Evolutionary conservation across 129 eudicot genomes (phyloP), one percentile per base, ranked within the genome.

Genomic region (Lactuca saligna): DNA sequence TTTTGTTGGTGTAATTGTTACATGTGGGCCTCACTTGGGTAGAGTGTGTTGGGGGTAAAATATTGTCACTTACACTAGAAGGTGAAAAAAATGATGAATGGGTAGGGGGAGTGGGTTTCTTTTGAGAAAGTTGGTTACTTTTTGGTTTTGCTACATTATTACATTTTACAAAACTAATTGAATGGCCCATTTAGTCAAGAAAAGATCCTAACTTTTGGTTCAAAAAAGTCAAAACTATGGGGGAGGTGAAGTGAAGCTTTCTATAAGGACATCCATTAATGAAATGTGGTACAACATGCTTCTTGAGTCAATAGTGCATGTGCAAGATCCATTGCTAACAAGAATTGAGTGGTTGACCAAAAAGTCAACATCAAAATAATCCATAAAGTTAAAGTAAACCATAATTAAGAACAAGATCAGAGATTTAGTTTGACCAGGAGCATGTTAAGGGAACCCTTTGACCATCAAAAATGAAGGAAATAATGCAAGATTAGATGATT

Each of bases 231-330:
- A 85, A 87, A 87, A 48, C 63, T 42, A 65, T 61, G 68, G 61
- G 75, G 64, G 55, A 59, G 63, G 58, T 68, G 80, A 46, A 25
- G 29, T 25, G 29, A 63, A 80, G 81, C 76, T 79, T 82, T 76
- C 84, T 83, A 61, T 29, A 76, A 76, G 83, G 85, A 80, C 80
- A 74, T 75, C 61, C 73, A 76, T 71, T 82, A 77, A 79, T 56
- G 76, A 74, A 54, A 73, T 32, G 79, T 32, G 79, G 78, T 77
- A 69, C 65, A 87, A 82, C 88, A 83, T 85, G 88, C 87, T 83
- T 80, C 12, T 79, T 54, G 66, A 70, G 89, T 83, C 91, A 85
- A 83, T 75, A 81, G 37, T 76, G 90, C 97, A 91, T 88, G 96
- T 91, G 97, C 86, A 35, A 46, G 58, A 71, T 70, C 51, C 71